These are phyloP conservation scores for Raffaelea deltoideospora DNA, from an alignment of 2,329 filamentous ascomycete genomes.

Conservation along the genomic window DNA sequence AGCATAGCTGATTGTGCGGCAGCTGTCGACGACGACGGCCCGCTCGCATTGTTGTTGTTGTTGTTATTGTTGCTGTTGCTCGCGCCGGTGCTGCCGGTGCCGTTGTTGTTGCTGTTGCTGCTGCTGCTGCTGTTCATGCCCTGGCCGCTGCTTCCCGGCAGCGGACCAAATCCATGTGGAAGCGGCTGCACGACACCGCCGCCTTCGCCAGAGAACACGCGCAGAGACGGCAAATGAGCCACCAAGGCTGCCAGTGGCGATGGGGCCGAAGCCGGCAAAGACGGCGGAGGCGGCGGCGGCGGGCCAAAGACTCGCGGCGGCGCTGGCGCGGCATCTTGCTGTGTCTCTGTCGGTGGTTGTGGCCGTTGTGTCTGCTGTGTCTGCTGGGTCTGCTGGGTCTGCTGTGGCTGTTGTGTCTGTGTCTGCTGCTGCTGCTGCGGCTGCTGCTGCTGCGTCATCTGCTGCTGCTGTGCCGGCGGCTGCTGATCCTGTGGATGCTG, in stretches of 20 bases:
- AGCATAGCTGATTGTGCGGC: too few species aligned
- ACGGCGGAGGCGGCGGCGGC: slow-evolving; percentile 7
- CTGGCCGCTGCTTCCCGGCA: too few species aligned
- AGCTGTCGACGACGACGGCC: neutral
- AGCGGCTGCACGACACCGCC: neutral
- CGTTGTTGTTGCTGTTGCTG: neutral
- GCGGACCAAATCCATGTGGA: too few species aligned
- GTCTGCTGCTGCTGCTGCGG: neutral
- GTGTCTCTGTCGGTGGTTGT: neutral
- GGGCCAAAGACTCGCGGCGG: slow-evolving; percentile 9
- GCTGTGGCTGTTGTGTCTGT: neutral
- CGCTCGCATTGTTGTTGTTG: too few species aligned
- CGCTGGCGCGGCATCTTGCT: neutral
- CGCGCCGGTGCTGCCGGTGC: neutral
- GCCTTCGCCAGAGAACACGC: neutral
- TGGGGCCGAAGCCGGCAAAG: slow-evolving; percentile 1
- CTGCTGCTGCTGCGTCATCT: neutral
- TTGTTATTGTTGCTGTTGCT: too few species aligned
- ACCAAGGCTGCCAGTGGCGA: slow-evolving; percentile 7
- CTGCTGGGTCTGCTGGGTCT: neutral
- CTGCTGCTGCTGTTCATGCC: too few species aligned
- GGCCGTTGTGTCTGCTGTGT: neutral
- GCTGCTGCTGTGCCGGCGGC: slow-evolving; percentile 1
- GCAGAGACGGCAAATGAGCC: slow-evolving; percentile 5
- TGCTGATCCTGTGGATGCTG: neutral